These are phyloP conservation scores for Trifolium subterraneum DNA, from an alignment of 306 rosid genomes.

Conservation along the genomic window DNA sequence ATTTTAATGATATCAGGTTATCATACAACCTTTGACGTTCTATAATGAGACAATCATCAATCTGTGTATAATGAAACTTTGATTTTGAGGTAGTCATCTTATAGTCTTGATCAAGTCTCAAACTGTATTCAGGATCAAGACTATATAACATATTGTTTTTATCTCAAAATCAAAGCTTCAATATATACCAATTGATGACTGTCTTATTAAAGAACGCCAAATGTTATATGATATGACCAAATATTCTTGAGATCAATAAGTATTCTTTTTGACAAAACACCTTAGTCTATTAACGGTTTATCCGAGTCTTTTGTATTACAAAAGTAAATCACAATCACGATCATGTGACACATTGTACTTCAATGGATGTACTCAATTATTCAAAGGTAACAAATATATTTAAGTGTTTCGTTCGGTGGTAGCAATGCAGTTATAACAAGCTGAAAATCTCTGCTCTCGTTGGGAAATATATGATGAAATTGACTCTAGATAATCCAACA, in stretches of 20 bases:
- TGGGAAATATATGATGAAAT: constrained; percentile 54
- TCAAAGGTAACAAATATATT: constrained; percentile 65
- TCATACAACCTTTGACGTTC: constrained; percentile 66
- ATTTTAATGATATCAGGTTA: constrained; percentile 41
- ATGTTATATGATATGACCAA: constrained; percentile 65
- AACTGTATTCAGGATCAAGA: constrained; percentile 39
- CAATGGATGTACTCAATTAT: constrained; percentile 65
- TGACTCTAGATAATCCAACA: constrained; percentile 78
- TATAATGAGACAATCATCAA: constrained; percentile 47
- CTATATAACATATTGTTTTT: constrained; percentile 60
- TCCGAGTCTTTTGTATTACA: constrained; percentile 51
- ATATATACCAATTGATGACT: constrained; percentile 50
- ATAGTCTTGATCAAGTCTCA: constrained; percentile 47
- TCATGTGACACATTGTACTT: constrained; percentile 34
- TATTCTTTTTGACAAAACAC: constrained; percentile 46
- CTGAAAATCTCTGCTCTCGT: no score
- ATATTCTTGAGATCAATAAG: constrained; percentile 33
- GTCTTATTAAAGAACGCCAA: constrained; percentile 46
- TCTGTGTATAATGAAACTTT: constrained; percentile 53
- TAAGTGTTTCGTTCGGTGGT: constrained; percentile 69
- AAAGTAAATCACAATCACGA: constrained; percentile 46
- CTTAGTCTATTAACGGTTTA: constrained; percentile 45
- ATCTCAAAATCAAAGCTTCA: constrained; percentile 55
- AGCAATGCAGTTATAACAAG: constrained; percentile 53
- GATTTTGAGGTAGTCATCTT: constrained; percentile 55